Evolutionary conservation across 2,329 filamentous ascomycete genomes (phyloP), one percentile per base, ranked within the genome.

Genomic region (Talaromyces pinophilus): DNA sequence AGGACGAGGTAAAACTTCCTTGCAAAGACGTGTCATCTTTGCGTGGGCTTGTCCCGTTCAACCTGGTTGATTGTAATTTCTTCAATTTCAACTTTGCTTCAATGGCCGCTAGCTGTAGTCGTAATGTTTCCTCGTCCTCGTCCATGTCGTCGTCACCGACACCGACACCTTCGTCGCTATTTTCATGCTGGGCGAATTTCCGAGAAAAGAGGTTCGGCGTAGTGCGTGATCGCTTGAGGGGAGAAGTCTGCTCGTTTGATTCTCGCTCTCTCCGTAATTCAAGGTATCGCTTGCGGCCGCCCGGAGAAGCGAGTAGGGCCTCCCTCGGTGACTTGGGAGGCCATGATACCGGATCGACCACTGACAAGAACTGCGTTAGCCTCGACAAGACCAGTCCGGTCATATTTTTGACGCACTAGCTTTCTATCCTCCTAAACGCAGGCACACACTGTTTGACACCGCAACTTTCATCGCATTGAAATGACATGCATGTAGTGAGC

Each of bases 51-150:
- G 74, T 72, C 38, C 71, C 69, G 15, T 70, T 65, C 19, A 64
- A 66, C 15, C 69, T 63, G 28, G 68, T 72, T 15, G 68, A 71
- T 60, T 95, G 91, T 15, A 98, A 81, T 74, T 90, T 93, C 78
- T 97, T 98, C 70, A 98, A 79, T 78, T 90, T 95, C 62, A 98
- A 80, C 67, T 90, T 89, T 6, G 93, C 92, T 77, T 98, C 90
- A 67, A 99, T 96, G 64, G 92, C 92, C 70, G 93, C 89, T 5
- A 98, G 82, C 76, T 96, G 89, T 69, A 99, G 81, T 74, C 96
- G 88, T 40, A 98, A 80, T 1, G 88, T 96, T 81, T 98, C 93
- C 77, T 97, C 94, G 71, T 96, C 93, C 6, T 96, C 86, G n/a
- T 87, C 85, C 8, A 84, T 90, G 4, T 92, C 90, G 10, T 88